Percentiles rank a stretch among this genome's conserved stretches.
Evolutionary conservation across 208 protist species (phyloP).

Genomic region (Acanthamoeba royreba): DNA sequence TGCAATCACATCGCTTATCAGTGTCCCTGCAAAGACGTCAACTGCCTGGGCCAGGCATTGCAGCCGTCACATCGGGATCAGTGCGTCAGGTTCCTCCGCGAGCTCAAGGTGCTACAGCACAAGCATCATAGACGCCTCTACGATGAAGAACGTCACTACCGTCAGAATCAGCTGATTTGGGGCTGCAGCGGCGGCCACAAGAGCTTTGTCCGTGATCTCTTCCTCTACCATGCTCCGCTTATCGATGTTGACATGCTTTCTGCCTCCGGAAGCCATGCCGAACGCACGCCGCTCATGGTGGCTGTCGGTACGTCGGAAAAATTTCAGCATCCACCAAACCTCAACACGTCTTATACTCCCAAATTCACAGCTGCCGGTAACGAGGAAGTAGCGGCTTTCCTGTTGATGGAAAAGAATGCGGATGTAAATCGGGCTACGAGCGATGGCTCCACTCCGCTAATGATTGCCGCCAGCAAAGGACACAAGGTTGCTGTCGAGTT

Average conservation of each 20-base stretch:
- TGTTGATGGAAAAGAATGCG: neutral
- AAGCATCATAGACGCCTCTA: neutral
- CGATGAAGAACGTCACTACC: neutral
- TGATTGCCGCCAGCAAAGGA: conserved; percentile 2
- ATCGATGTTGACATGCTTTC: conserved; percentile 13
- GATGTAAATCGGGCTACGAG: neutral
- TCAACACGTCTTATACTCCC: neutral
- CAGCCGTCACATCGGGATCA: neutral
- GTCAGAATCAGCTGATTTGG: neutral
- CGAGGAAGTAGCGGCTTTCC: neutral
- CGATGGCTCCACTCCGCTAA: conserved; percentile 6
- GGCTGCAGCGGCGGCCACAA: neutral
- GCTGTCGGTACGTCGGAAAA: neutral
- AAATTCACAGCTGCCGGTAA: neutral
- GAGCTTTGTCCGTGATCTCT: conserved; percentile 5
- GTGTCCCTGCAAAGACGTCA: neutral
- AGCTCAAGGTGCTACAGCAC: neutral
- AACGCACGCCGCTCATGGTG: conserved; percentile 12
- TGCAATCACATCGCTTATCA: no score
- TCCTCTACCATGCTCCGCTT: neutral
- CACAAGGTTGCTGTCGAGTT: neutral
- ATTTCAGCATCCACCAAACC: neutral
- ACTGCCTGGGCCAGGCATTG: neutral
- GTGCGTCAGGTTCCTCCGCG: neutral
- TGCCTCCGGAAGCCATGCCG: neutral